A percentile compares a stretch with the other conserved stretches of the same genome.
These are phyloP conservation scores for Onygenales sp. DNA, from an alignment of 2,329 filamentous ascomycete species.

Conservation along the genomic window DNA sequence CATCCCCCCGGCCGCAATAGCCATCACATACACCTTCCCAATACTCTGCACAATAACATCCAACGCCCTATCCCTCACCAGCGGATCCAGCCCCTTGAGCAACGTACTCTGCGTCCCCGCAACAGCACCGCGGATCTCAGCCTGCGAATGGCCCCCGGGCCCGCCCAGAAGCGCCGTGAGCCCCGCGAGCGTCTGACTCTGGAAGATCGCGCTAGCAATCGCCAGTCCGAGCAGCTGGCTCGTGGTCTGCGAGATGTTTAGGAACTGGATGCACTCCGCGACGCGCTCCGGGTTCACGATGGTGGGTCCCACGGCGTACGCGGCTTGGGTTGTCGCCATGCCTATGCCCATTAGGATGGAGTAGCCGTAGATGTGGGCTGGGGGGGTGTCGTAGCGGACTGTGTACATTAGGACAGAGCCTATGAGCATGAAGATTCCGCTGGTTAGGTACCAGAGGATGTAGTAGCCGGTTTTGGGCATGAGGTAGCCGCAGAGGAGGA, in stretches of 20 bases:
- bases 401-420: constrained; percentile 15
- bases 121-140: constrained; percentile 23
- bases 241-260: constrained; percentile 23
- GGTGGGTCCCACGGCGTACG: constrained; percentile 30
- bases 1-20: constrained; percentile 16
- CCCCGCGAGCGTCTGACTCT: constrained; percentile 22
- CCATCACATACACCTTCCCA: constrained; percentile 22
- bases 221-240: constrained; percentile 1
- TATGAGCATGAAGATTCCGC: constrained; percentile 13
- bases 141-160: constrained; percentile 14
- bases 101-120: constrained; percentile 24
- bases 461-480: constrained; percentile 17
- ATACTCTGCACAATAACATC: constrained; percentile 17
- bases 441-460: constrained; percentile 18
- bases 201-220: constrained; percentile 9
- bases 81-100: constrained; percentile 18
- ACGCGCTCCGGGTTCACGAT: constrained; percentile 23
- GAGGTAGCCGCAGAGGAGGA: constrained; percentile 14
- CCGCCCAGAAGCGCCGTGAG: constrained; percentile 21
- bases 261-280: constrained; percentile 29
- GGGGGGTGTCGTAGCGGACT: constrained; percentile 8
- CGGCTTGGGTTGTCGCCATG: constrained; percentile 24
- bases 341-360: constrained; percentile 34
- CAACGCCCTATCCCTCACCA: constrained; percentile 19
- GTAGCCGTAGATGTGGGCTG: constrained; percentile 18